Evolutionary conservation across 2,329 filamentous ascomycete genomes (phyloP).

Genomic region (Tolypocladium sp.): DNA sequence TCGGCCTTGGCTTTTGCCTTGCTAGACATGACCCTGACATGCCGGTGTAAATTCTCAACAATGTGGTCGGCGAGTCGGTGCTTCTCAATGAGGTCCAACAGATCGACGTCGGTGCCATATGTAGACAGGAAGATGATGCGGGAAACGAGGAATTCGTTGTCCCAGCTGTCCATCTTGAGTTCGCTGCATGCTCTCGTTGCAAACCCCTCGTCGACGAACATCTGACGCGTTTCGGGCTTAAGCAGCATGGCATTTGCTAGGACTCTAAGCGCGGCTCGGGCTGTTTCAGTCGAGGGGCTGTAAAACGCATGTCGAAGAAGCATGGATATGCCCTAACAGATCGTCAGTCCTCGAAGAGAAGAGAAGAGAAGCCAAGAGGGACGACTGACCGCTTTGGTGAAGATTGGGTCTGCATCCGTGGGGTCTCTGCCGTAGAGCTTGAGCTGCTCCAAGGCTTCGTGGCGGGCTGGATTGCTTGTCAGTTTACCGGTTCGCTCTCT

Average conservation of each 20-base stretch:
- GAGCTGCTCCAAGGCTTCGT: constrained; percentile 54
- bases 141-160: constrained; percentile 73
- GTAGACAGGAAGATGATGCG: constrained; percentile 34
- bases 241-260: constrained; percentile 67
- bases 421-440: constrained; percentile 61
- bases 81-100: constrained; percentile 36
- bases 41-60: constrained; percentile 59
- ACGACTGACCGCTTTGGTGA: constrained; percentile 58
- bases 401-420: constrained; percentile 69
- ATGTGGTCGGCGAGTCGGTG: constrained; percentile 46
- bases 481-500: constrained; percentile 1
- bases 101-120: constrained; percentile 40
- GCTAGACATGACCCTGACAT: constrained; percentile 40
- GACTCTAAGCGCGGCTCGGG: constrained; percentile 70
- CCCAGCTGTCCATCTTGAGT: constrained; percentile 63
- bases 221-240: constrained; percentile 33
- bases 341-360: background rate
- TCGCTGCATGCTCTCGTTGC: constrained; percentile 56
- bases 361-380: background rate
- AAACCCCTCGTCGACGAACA: constrained; percentile 37
- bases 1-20: constrained; percentile 26
- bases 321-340: constrained; percentile 59
- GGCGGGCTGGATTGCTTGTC: constrained; percentile 43
- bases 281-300: constrained; percentile 50
- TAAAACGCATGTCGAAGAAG: constrained; percentile 68